Evolutionary conservation across 805 yeast species (phyloP), one percentile per base, ranked within the genome.

Genomic region (Priceomyces fermenticarens): DNA sequence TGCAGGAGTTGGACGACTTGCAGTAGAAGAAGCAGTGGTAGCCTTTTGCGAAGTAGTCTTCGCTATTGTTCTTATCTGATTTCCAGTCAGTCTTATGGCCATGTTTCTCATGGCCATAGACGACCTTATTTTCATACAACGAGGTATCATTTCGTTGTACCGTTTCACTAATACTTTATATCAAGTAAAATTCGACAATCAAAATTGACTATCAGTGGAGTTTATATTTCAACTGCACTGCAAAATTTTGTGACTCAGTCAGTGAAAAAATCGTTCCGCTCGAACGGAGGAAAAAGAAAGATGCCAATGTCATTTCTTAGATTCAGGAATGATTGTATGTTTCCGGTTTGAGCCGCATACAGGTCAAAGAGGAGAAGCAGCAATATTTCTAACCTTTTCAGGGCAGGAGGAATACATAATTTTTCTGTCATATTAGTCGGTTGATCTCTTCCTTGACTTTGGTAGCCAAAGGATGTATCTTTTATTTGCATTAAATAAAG

Each of bases 1-100:
- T 10, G 62, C 60, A 8, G 74, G 72, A 43, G 73, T 62, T 26
- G 59, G 41, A 20, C 52, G 38, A 20, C 7, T 20, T 5, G 25
- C 25, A n/a, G 51, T 42, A n/a, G 54, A 51, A 13, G 58, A 51
- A 37, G 57, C 54, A 50, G 51, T 55, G 29, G 65, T 60, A 32
- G 70, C 70, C 13, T 49, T 57, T 35, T 50, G 57, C 16, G 53
- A 46, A 32, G 57, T 57, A 20, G 67, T 55, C 28, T 62, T 67
- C 40, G 64, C 50, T 43, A 66, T 53, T 36, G 46, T 42, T 54
- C 71, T 60, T 36, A 47, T 41, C 36, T 51, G 58, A 38, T 43
- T 43, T 29, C 43, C 39, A 30, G 49, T 53, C 39, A 45, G 33
- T 32, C 41, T 41, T 14, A 45, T 25, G 25, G 49, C 49, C 30